A percentile compares a stretch with the other conserved stretches of the same genome.
Conservation (phyloP, 2,329 filamentous ascomycete genomes). For the Trichoderma aggressivum region DNA sequence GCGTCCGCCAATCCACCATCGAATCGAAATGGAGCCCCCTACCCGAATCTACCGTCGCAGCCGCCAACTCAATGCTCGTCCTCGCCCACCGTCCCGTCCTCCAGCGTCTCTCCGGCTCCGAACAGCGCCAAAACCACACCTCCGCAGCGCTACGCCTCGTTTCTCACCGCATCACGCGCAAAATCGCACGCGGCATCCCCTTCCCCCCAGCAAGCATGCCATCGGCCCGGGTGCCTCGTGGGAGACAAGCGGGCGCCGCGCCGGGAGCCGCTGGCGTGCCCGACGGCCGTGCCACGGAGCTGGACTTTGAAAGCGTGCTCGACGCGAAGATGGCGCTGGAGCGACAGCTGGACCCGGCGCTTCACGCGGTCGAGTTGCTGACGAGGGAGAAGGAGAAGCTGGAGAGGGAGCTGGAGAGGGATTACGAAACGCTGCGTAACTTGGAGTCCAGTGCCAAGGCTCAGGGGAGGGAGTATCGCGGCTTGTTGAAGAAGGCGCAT, state of each 20-base stretch:
- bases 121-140: constrained; percentile 50
- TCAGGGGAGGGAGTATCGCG: constrained; percentile 50
- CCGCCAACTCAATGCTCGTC: constrained; percentile 53
- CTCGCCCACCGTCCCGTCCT: constrained; percentile 62
- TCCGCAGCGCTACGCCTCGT: constrained; percentile 54
- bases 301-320: constrained; percentile 64
- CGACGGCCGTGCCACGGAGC: constrained; percentile 53
- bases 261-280: constrained; percentile 27
- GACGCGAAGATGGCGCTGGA: constrained; percentile 57
- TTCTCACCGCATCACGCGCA: constrained; percentile 53
- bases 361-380: constrained; percentile 62
- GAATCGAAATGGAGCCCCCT: constrained; percentile 65
- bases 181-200: constrained; percentile 59
- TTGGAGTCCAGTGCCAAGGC: constrained; percentile 56
- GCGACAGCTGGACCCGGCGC: constrained; percentile 56
- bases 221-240: constrained; percentile 22
- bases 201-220: constrained; percentile 55
- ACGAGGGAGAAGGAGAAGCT: constrained; percentile 55
- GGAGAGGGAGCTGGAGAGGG: constrained; percentile 52
- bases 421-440: constrained; percentile 49
- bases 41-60: constrained; percentile 50
- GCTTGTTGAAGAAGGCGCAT: constrained; percentile 48
- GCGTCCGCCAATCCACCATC: constrained; percentile 61
- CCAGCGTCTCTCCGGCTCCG: constrained; percentile 49
- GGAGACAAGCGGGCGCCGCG: constrained; percentile 18